Base-by-base conservation (phyloP, 176 grass and related monocot genomes). In the Secale cereale region DNA sequence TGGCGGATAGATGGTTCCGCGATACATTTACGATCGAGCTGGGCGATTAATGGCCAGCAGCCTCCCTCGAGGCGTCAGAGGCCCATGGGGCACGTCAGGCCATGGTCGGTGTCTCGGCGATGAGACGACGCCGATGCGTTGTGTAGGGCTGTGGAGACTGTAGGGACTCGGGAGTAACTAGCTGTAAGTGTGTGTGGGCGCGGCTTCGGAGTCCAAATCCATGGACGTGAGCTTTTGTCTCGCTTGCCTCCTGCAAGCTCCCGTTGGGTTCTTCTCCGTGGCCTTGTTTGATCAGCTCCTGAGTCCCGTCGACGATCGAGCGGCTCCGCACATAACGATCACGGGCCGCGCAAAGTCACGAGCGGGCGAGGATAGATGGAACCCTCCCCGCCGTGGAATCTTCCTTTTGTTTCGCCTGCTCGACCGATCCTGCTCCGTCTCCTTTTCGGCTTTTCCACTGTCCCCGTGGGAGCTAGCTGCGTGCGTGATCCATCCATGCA, bases 211-310 rank as follows among this genome's bases (percentile, higher is more conserved):
- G 82, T 83, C 65, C 84, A 56, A 26, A 73, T 66, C 80, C 78
- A 83, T 78, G 88, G 79, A 78, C 79, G 23, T 65, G 88, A 72
- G 79, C 75, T 82, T 76, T 86, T 90, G 83, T 86, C 88, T 43
- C 28, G 65, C 65, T 45, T 71, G 30, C 65, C 5, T 41, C 30
- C 4, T 22, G 43, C 78, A 3, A 6, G 66, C 32, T 13, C 20
- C 36, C 3, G 16, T 57, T 66, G 85, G 74, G 17, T 56, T 65
- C 82, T 43, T 30, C 6, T 14, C 13, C 1, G 19, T 25, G 70
- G 13, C 70, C 27, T 25, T 7, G 3, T 69, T 27, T 7, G 37
- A 2, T 46, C 43, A 15, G 39, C 15, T 74, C 70, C 29, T 1
- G 13, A 27, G 22, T 73, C 13, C 13, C 39, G 4, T 74, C 70